Evolutionary conservation across 345 rosid genomes (phyloP), one percentile per base, ranked within the genome.

Genomic region (Acer negundo): DNA sequence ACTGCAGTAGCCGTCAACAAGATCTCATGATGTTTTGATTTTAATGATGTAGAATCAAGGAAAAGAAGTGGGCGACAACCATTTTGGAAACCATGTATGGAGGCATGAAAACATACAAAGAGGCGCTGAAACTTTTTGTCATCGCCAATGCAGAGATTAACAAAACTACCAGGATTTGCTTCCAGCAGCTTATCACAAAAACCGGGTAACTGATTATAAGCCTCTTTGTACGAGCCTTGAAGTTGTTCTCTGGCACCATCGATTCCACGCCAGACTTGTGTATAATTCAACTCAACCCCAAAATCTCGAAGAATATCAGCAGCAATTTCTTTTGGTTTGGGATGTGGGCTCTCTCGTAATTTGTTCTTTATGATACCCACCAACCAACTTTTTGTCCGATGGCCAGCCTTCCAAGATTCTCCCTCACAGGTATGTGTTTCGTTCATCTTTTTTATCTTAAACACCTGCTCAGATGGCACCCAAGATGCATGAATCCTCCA

Each of bases 1-100:
- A 93, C 75, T 55, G 94, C 94, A 80, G 92, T 89, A 35, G 94
- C 99, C 1, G 85, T 90, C 82, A 95, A 85, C 86, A 95, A 77
- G 53, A 87, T 75, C 87, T 93, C 99, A 65, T 91, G 92, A 78
- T 88, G 90, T 82, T 91, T 90, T 72, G 97, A 93, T 82, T 86
- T 92, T 71, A 95, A 69, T 0, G 89, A 79, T 22, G 85, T 86
- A 44, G 94, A 86, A 74, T 94, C 98, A 56, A 95, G 96, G 79
- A 92, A 93, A 78, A 95, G 80, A 82, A 95, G 90, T 0, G 94
- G 99, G n/a, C 98, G 87, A 67, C 99, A 95, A 75, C 94, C 97
- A 83, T 78, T 85, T 78, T 84, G 75, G 80, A 92, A 95, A 76
- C 99, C 98, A 59, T 78, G 77, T 67, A 89, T 76, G 49, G 90